Evolutionary conservation across 2,329 filamentous ascomycete species (phyloP).

Genomic region (Pseudogymnoascus sp.): DNA sequence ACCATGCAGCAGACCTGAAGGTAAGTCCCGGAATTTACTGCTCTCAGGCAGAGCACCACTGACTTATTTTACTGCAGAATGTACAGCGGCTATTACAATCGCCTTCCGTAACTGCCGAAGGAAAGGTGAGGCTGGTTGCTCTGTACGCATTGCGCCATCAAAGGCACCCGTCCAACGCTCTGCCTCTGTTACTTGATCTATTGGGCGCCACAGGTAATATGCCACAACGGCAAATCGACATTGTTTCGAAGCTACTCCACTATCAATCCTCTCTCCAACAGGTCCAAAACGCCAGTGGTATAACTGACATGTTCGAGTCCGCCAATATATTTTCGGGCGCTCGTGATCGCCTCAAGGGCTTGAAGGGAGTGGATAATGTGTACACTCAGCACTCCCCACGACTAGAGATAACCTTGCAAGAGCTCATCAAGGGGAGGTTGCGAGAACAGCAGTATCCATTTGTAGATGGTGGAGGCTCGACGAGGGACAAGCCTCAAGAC

Average conservation of each 20-base stretch:
- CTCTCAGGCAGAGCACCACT: background rate
- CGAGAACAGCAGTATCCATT: conserved; percentile 89
- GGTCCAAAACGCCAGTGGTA: conserved; percentile 66
- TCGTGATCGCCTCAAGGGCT: conserved; percentile 79
- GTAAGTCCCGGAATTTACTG: conserved; percentile 39
- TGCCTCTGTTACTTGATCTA: conserved; percentile 80
- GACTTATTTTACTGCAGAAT: conserved; percentile 42
- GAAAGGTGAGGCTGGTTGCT: conserved; percentile 83
- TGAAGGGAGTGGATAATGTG: conserved; percentile 97
- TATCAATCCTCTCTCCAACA: conserved; percentile 86
- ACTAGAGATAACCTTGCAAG: conserved; percentile 80
- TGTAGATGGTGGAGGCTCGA: conserved; percentile 78
- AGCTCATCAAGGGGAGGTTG: conserved; percentile 84
- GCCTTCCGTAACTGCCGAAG: conserved; percentile 67
- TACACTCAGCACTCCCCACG: conserved; percentile 95
- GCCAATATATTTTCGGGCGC: conserved; percentile 87
- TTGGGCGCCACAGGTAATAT: conserved; percentile 79
- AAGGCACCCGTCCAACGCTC: conserved; percentile 74
- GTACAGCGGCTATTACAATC: conserved; percentile 82
- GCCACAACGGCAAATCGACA: conserved; percentile 64
- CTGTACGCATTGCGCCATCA: conserved; percentile 93
- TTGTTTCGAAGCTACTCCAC: conserved; percentile 73
- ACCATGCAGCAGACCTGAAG: conserved; percentile 86
- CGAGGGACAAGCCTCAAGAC: conserved; percentile 92
- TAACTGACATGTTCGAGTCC: conserved; percentile 87